Conservation (phyloP, 2,329 filamentous ascomycete species). For the Fusarium anguioides region DNA sequence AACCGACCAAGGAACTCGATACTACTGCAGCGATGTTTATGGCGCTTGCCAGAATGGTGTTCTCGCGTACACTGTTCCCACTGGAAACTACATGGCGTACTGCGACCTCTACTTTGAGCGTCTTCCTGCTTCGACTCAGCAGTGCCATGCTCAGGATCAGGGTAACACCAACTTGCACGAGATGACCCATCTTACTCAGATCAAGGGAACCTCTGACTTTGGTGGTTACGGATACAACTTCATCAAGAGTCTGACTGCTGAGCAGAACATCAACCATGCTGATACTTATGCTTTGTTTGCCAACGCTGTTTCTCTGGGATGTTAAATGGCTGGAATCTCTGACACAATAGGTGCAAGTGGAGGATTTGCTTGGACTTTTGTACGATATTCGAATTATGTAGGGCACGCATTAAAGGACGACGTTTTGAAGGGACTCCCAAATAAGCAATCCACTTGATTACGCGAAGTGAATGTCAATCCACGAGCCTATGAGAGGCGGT, state of each 20-base stretch:
- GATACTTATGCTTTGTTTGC: constrained; percentile 58
- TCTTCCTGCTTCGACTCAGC: constrained; percentile 59
- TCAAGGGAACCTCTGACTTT: constrained; percentile 68
- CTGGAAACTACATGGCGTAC: constrained; percentile 67
- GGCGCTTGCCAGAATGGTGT: constrained; percentile 61
- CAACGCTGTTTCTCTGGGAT: constrained; percentile 48
- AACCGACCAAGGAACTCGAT: constrained; percentile 60
- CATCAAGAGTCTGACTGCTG: constrained; percentile 58
- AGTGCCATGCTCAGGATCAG: constrained; percentile 74
- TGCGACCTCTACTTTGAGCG: constrained; percentile 69
- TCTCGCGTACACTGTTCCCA: constrained; percentile 71
- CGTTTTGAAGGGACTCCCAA: not conserved
- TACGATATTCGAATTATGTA: not conserved
- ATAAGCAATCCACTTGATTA: not conserved
- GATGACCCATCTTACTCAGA: constrained; percentile 69
- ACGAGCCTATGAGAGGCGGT: not conserved
- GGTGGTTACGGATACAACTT: constrained; percentile 67
- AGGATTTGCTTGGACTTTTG: not conserved
- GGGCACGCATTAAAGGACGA: not conserved
- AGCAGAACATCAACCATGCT: constrained; percentile 70
- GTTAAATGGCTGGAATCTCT: constrained; percentile 41
- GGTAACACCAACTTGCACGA: constrained; percentile 74
- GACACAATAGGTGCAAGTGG: not conserved
- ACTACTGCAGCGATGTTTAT: constrained; percentile 70
- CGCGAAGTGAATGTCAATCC: not conserved